Conservation (phyloP, 495 filamentous ascomycete genomes). For the Aspergillus taichungensis region DNA sequence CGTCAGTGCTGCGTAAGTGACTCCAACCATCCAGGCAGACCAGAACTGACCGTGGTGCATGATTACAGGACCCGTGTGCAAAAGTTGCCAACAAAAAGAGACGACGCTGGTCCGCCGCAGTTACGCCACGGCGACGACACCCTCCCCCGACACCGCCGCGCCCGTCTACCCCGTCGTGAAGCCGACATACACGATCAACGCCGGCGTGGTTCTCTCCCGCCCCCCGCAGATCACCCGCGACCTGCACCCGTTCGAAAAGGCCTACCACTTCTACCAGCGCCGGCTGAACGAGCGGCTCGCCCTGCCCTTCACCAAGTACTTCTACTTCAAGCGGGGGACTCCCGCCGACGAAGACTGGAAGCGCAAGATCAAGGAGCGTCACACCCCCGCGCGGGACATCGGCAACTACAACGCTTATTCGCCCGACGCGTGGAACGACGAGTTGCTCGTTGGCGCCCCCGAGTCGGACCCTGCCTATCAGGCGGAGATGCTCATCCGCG, state of each 20-base stretch:
- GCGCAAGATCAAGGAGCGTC: conserved; percentile 66
- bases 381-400: conserved; percentile 71
- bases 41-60: conserved; percentile 3
- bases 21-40: background rate
- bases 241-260: conserved; percentile 78
- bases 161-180: conserved; percentile 27
- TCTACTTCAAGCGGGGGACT: conserved; percentile 93
- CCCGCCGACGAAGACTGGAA: conserved; percentile 83
- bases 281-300: conserved; percentile 89
- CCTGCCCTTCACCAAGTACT: conserved; percentile 81
- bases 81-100: conserved; percentile 35
- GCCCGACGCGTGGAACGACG: conserved; percentile 81
- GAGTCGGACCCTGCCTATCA: conserved; percentile 51
- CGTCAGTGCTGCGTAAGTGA: conserved; percentile 31
- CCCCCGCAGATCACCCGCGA: conserved; percentile 79
- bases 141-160: conserved; percentile 20
- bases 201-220: conserved; percentile 77
- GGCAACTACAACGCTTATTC: conserved; percentile 79
- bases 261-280: conserved; percentile 93
- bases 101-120: conserved; percentile 34
- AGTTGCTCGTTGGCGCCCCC: conserved; percentile 64
- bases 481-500: conserved; percentile 59
- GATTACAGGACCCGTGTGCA: conserved; percentile 39
- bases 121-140: conserved; percentile 35
- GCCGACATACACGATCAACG: conserved; percentile 57